Percentiles rank a stretch among this genome's conserved stretches.
Evolutionary conservation across 2,329 filamentous ascomycete species (phyloP).

Genomic region (Ceratocystis alfenasii): DNA sequence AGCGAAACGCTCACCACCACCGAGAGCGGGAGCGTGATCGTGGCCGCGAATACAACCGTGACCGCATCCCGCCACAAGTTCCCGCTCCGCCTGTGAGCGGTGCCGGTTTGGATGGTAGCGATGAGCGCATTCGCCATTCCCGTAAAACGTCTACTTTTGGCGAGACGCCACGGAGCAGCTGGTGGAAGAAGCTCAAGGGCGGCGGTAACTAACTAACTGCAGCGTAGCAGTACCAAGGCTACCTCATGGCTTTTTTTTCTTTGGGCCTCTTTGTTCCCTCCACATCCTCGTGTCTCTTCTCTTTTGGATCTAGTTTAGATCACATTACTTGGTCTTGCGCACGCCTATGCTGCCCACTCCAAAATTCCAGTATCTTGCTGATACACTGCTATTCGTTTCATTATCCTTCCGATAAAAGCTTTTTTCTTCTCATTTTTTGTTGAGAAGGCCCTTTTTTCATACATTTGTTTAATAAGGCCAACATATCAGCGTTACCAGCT

Average conservation of each 20-base stretch:
- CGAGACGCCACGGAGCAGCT: constrained; percentile 40
- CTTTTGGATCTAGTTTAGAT: background rate
- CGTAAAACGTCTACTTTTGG: constrained; percentile 33
- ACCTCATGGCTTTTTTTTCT: background rate
- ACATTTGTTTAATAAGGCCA: background rate
- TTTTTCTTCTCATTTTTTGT: constrained; percentile 3
- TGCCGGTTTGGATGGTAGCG: constrained; percentile 34
- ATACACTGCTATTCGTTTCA: no score
- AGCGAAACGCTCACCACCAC: constrained; percentile 4
- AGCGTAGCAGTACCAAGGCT: background rate
- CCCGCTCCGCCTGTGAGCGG: constrained; percentile 23
- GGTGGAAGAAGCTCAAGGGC: constrained; percentile 47
- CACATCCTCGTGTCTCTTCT: background rate
- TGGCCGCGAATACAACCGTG: constrained; percentile 27
- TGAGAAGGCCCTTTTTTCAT: background rate
- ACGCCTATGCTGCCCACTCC: no score
- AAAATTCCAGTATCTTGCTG: no score
- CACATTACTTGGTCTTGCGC: constrained; percentile 8
- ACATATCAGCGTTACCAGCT: no score
- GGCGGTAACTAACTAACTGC: constrained; percentile 24
- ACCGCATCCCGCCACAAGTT: constrained; percentile 25
- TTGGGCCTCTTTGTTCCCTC: background rate
- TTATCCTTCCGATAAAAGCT: no score
- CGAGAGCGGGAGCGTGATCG: constrained; percentile 6
- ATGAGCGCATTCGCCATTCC: constrained; percentile 33